Evolutionary conservation across 1,284 basidiomycete genomes (phyloP), one percentile per base, ranked within the genome.

Genomic region (Ustilago bromivora): DNA sequence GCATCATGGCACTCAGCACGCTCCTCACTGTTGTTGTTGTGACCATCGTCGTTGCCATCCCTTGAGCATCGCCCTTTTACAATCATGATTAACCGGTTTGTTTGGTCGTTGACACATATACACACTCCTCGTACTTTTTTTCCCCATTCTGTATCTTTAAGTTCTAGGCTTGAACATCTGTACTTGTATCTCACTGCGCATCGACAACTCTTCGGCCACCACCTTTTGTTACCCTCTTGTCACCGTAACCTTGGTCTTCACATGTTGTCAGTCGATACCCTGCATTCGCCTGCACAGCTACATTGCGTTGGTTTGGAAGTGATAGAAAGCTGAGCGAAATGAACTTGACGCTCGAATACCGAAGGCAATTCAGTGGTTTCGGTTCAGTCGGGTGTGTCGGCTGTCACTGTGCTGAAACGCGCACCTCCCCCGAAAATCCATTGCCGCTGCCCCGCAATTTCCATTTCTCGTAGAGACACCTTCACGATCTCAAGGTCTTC

Each of bases 31-130:
- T 70, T 36, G 71, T 76, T 2, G 71, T 62, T 1, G 53, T 76
- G 19, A 57, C 63, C 5, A 60, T 80, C n/a, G 66, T 78, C 31
- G 64, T 76, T 9, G 79, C 68, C 15, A 58, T 80, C 17, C 79
- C 79, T 1, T 80, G 41, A 66, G 31, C 2, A 40, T 28, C 23
- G 23, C 3, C 23, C 36, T 40, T 40, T 19, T 28, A 19, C 55
- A 19, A 15, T 34, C n/a, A 31, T 36, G n/a, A 46, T 46, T 28
- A 34, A 36, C 49, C 41, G 36, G 57, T 47, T 31, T 46, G n/a
- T 41, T 60, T 31, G 23, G 57, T 43, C 57, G 19, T 52, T 52
- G 31, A 52, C 31, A 13, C 31, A 28, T 28, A 52, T 15, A 32
- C 51, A 34, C 34, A 19, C 49, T 51, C 49, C 13, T 32, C 31